Percentiles rank a stretch among this genome's conserved stretches.
These are phyloP conservation scores for Saccharomycopsis sp. DNA, from an alignment of 805 yeast genomes.

Conservation along the genomic window DNA sequence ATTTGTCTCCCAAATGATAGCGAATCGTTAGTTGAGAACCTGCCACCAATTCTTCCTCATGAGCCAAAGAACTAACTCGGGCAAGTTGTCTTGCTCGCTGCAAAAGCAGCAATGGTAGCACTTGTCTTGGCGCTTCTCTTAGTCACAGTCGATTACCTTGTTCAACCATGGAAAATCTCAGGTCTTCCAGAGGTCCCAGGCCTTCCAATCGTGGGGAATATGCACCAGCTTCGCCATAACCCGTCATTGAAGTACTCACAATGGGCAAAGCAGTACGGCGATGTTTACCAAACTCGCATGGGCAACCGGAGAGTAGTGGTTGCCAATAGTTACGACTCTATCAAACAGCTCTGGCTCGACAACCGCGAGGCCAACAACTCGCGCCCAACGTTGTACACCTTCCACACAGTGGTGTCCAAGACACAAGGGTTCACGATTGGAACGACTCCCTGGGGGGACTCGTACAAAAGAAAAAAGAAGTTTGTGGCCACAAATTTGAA, in stretches of 20 bases:
- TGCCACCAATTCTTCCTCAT: too few species aligned
- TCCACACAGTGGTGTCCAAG: constrained; percentile 51
- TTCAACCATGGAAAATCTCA: constrained; percentile 26
- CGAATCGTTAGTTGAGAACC: too few species aligned
- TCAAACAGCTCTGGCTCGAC: constrained; percentile 43
- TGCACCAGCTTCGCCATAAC: constrained; percentile 35
- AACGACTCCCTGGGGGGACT: constrained; percentile 48
- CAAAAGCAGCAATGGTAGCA: too few species aligned
- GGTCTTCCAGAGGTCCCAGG: constrained; percentile 38
- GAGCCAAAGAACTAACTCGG: too few species aligned
- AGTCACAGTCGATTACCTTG: constrained; percentile 2
- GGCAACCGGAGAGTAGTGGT: constrained; percentile 52
- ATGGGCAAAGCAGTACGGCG: constrained; percentile 38
- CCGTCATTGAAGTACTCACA: constrained; percentile 41
- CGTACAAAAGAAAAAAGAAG: constrained; percentile 41
- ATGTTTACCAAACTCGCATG: constrained; percentile 53
- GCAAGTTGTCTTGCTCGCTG: too few species aligned
- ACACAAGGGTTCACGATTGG: constrained; percentile 56
- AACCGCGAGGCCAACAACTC: constrained; percentile 49
- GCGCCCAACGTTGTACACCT: constrained; percentile 57
- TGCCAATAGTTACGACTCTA: constrained; percentile 55
- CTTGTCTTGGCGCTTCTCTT: not conserved
- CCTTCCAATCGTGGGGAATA: constrained; percentile 44
- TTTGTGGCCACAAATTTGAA: constrained; percentile 37
- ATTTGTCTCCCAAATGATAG: too few species aligned